Base-by-base conservation (phyloP, 129 eudicot species). In the Gnaphalium uliginosum region DNA sequence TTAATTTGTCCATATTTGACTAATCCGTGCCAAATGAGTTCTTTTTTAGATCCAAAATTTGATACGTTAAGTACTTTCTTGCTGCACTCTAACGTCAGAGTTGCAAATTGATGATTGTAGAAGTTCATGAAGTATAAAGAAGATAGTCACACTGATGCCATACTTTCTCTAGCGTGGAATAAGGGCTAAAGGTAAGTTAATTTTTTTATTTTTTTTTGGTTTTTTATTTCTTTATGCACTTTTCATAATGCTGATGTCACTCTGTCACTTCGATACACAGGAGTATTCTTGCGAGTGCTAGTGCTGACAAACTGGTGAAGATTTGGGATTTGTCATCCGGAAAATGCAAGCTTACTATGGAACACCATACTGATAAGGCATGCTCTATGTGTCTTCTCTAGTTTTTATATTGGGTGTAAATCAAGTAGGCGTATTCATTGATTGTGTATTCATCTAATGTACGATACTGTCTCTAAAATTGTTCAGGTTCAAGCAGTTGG, bases 361-460 rank as follows among this genome's bases (percentile, higher is more conserved):
- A 87, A 5, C 86, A 90, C 80, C 99, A 94, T 81, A 84, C 97
- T n/a, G 99, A 94, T 80, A 94, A 90, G 96, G 99, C 71, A 80
- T 76, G 82, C 63, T 41, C 8, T 27, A 37, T 54, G 1, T 69
- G 29, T 68, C 0, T 57, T 63, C 24, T 66, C 51, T 65, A 29
- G 24, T 18, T 76, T 66, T 9, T 64, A 30, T 8, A 5, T 43
- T 43, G 17, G 2, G 2, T 0, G 25, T 22, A 54, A 8, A n/a
- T 19, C 61, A 54, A 54, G 61, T 54, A 1, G 61, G 61, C 13
- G 21, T 4, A n/a, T 54, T 6, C 11, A 54, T 43, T 2, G 51
- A 43, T 2, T 13, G 51, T 43, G 51, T 54, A 4, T 22, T 19
- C 61, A 6, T 35, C 26, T 2, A 8, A 48, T 61, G 46, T 6